Percentiles rank a stretch among this genome's conserved stretches.
These are phyloP conservation scores for Cryptococcus sp. DNA, from an alignment of 1,284 basidiomycete species.

Conservation along the genomic window DNA sequence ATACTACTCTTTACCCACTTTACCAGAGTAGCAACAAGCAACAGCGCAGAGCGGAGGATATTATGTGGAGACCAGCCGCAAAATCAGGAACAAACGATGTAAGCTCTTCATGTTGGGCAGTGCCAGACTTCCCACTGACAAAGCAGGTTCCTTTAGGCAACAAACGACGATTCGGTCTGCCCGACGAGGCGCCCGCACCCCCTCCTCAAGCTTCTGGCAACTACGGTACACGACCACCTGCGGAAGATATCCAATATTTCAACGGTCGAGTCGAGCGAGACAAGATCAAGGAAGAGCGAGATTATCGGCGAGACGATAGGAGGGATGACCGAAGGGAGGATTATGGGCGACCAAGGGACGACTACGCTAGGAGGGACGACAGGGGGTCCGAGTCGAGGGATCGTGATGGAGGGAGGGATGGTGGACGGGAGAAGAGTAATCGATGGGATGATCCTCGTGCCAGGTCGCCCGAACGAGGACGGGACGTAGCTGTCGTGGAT, in stretches of 20 bases:
- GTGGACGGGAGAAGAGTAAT: constrained; percentile 3
- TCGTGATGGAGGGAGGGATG: constrained; percentile 8
- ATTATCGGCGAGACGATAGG: constrained; percentile 8
- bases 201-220: constrained; percentile 52
- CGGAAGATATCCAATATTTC: constrained; percentile 40
- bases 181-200: constrained; percentile 43
- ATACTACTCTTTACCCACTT: too few species aligned
- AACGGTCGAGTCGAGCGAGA: constrained; percentile 40
- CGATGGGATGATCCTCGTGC: constrained; percentile 5
- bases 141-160: constrained; percentile 54
- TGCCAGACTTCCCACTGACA: constrained; percentile 14
- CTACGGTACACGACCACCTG: constrained; percentile 27
- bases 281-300: constrained; percentile 15
- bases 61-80: constrained; percentile 85
- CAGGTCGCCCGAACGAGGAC: constrained; percentile 10
- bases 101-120: constrained; percentile 13
- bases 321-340: constrained; percentile 12
- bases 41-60: too few species aligned
- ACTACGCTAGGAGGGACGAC: constrained; percentile 16
- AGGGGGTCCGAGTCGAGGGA: constrained; percentile 25
- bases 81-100: constrained; percentile 49
- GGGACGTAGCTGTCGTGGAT: constrained; percentile 25
- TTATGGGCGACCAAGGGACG: constrained; percentile 12
- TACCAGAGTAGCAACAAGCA: too few species aligned
- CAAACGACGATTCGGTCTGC: constrained; percentile 81